phyloP scores from a whole-genome alignment of 768 basidiomycete species.

The Amanita rubescens region DNA sequence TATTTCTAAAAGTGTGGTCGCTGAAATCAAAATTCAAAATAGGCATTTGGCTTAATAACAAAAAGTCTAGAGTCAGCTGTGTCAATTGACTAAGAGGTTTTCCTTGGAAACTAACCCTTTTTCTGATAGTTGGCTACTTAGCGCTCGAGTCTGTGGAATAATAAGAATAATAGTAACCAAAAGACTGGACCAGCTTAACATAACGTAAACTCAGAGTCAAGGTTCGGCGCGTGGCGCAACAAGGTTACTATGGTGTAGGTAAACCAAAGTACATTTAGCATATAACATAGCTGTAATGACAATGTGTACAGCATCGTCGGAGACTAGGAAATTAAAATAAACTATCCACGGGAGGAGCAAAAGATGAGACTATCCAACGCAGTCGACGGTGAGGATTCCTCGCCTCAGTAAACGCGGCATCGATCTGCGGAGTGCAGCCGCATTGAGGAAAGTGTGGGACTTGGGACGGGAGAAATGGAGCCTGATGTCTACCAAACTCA shows the following conservation, averaged over 20 bases:
- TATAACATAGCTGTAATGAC: neutral
- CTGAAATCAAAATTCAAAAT: too few relatives aligned
- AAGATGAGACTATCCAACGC: neutral
- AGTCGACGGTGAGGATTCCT: neutral
- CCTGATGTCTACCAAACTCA: constrained; percentile 4
- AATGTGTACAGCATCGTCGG: too few relatives aligned
- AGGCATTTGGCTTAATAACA: too few relatives aligned
- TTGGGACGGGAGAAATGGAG: neutral
- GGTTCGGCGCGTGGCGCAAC: neutral
- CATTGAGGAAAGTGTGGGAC: neutral
- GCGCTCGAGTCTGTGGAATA: too few relatives aligned
- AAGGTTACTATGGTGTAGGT: neutral
- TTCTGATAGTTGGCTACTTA: too few relatives aligned
- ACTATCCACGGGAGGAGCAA: neutral
- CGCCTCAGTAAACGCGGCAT: neutral
- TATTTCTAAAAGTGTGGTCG: too few relatives aligned
- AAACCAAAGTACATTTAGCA: neutral
- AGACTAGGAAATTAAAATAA: neutral
- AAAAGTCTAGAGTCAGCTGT: too few relatives aligned
- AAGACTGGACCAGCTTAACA: too few relatives aligned
- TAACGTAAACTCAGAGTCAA: neutral
- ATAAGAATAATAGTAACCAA: too few relatives aligned
- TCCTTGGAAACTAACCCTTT: too few relatives aligned
- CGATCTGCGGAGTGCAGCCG: neutral
- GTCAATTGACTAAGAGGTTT: too few relatives aligned